These are phyloP conservation scores for Aspergillus persii DNA, from an alignment of 2,329 filamentous ascomycete genomes.

Conservation along the genomic window DNA sequence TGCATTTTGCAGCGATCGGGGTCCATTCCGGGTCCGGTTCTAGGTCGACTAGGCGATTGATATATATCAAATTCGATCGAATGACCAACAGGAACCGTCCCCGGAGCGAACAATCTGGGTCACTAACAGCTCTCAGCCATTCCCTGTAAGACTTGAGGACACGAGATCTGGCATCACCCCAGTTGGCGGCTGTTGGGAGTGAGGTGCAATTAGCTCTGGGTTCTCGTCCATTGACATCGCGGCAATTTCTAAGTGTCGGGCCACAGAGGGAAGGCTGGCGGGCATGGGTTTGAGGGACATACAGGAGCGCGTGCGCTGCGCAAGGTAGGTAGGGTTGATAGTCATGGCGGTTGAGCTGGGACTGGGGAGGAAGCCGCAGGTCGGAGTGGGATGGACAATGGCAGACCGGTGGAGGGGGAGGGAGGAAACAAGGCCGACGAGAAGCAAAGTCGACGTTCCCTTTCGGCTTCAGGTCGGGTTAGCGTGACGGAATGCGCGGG, in stretches of 20 bases:
- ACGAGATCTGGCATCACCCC: slow-evolving; percentile 81
- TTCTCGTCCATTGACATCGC: slow-evolving; percentile 21
- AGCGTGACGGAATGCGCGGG: slow-evolving; percentile 21
- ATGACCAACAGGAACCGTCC: neutral
- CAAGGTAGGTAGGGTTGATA: slow-evolving; percentile 91
- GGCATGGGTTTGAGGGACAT: slow-evolving; percentile 36
- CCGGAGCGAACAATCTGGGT: neutral
- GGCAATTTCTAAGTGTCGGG: slow-evolving; percentile 25
- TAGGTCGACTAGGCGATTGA: neutral
- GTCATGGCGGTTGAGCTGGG: slow-evolving; percentile 58
- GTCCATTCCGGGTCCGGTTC: neutral
- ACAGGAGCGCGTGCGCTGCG: slow-evolving; percentile 76
- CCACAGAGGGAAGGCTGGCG: slow-evolving; percentile 7
- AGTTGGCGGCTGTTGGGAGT: slow-evolving; percentile 69
- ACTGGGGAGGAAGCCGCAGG: neutral
- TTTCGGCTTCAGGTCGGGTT: slow-evolving; percentile 23
- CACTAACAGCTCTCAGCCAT: slow-evolving; percentile 92
- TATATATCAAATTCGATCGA: neutral
- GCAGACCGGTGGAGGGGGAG: slow-evolving; percentile 1
- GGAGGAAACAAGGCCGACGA: slow-evolving; percentile 11
- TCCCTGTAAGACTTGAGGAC: slow-evolving; percentile 88
- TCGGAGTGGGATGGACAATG: slow-evolving; percentile 7
- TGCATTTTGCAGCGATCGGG: neutral
- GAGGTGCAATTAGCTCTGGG: slow-evolving; percentile 23
- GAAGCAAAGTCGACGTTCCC: slow-evolving; percentile 22